These are phyloP conservation scores for Mycena citricolor DNA, from an alignment of 1,284 basidiomycete genomes.

Conservation along the genomic window DNA sequence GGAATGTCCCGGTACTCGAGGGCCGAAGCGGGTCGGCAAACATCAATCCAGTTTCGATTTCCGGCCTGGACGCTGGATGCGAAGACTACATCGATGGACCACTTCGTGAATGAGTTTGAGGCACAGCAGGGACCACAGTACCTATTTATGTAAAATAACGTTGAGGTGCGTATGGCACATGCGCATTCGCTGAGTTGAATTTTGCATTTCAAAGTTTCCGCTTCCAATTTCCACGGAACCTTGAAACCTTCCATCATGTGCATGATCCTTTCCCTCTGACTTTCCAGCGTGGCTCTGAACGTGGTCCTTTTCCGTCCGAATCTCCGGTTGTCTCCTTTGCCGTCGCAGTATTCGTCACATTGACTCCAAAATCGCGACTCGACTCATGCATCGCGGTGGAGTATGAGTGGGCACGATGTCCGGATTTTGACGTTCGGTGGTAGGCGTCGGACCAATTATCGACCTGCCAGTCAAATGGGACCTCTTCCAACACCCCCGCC, in stretches of 20 bases:
- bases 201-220: slow-evolving; percentile 3
- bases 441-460: too few species aligned
- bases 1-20: slow-evolving; percentile 9
- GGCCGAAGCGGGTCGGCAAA: too few species aligned
- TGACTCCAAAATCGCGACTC: slow-evolving; percentile 6
- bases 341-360: slow-evolving; percentile 7
- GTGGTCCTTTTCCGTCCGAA: slow-evolving; percentile 8
- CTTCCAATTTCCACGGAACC: slow-evolving; percentile 10
- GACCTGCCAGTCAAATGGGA: slow-evolving; percentile 9
- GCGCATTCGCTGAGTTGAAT: slow-evolving; percentile 3
- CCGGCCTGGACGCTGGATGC: background rate
- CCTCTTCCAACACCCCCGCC: slow-evolving; percentile 10
- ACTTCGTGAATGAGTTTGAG: slow-evolving; percentile 2
- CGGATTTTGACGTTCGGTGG: too few species aligned
- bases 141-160: background rate
- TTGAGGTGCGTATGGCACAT: slow-evolving; percentile 8
- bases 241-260: slow-evolving; percentile 9
- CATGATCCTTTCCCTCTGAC: too few species aligned
- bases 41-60: slow-evolving; percentile 7
- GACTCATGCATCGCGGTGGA: too few species aligned
- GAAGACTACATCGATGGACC: background rate
- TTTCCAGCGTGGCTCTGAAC: slow-evolving; percentile 4
- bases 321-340: slow-evolving; percentile 14
- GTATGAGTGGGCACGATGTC: too few species aligned
- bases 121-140: slow-evolving; percentile 8